A percentile compares a stretch with the other conserved stretches of the same genome.
These are phyloP conservation scores for Solanum sparsipilum DNA, from an alignment of 257 asterid genomes.

Conservation along the genomic window DNA sequence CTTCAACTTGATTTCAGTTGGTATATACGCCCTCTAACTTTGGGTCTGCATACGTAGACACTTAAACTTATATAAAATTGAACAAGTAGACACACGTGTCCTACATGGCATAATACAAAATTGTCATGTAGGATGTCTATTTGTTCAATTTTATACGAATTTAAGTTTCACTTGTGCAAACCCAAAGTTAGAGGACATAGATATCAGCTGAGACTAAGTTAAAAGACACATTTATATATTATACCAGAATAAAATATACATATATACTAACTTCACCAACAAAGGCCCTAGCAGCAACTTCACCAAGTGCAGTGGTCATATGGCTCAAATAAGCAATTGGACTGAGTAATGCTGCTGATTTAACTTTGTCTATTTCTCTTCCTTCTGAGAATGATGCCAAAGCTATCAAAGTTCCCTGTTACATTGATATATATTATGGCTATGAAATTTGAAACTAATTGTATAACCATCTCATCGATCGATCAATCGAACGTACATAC, in stretches of 20 bases:
- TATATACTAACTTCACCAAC: constrained; percentile 49
- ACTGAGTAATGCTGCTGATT: constrained; percentile 55
- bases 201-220: not conserved
- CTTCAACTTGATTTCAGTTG: too few species aligned
- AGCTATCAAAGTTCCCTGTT: constrained; percentile 60
- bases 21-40: too few species aligned
- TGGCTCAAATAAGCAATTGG: constrained; percentile 68
- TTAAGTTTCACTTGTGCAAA: not conserved
- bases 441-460: not conserved
- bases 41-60: too few species aligned
- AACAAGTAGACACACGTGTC: too few species aligned
- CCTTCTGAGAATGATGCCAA: constrained; percentile 63
- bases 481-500: constrained; percentile 1
- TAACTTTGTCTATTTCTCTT: constrained; percentile 39
- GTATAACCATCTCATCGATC: not conserved
- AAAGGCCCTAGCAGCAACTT: constrained; percentile 28
- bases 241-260: not conserved
- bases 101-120: not conserved
- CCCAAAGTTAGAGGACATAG: not conserved
- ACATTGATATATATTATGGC: not conserved
- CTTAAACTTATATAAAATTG: too few species aligned
- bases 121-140: not conserved
- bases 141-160: too few species aligned
- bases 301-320: constrained; percentile 48
- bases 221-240: not conserved